Base-by-base conservation (phyloP, 1,284 basidiomycete genomes). In the Sphagnurus paluster region DNA sequence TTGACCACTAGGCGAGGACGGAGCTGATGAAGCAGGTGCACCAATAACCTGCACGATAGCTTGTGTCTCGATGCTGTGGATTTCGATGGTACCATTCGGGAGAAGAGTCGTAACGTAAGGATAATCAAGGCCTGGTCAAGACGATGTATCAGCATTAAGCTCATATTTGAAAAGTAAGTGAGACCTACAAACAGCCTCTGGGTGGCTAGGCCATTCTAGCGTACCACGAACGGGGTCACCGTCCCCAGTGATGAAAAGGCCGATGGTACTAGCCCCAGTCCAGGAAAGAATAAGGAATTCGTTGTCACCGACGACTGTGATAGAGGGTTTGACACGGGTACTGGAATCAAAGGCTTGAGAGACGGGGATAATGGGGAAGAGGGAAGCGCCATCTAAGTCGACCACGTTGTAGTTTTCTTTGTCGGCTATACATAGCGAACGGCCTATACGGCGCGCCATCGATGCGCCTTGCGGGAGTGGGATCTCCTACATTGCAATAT, bases 181-280 rank as follows among this genome's bases (percentile, higher is more conserved):
- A 20, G 16, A 76, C 87, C 60, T 56, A 93, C 92, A 84, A 29
- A 94, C 71, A 9, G 84, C 79, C 30, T 83, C 69, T 0, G 93
- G 90, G 68, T 94, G 84, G 36, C 73, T 77, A 1, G 80, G 74
- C 90, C 91, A 96, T 61, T 93, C 81, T 25, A 96, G 69, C 2
- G 93, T 94, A 1, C 92, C 92, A 35, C 93, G 77, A 7, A 92
- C 87, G 9, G 93, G 92, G 63, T 95, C 92, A 1, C 92, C 93
- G 9, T 83, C 78, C 0, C 83, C 81, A 20, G 80, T 91, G 52
- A 96, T 74, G 60, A 97, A 96, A 1, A 96, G 69, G 0, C 93
- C 93, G 44, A 96, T 72, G 0, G 90, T 87, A 47, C 75, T 82
- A 4, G 71, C 66, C 6, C 90, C 92, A 0, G 83, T 90, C 80